Base-by-base conservation (phyloP, 257 asterid species). In the Haberlea rhodopensis region DNA sequence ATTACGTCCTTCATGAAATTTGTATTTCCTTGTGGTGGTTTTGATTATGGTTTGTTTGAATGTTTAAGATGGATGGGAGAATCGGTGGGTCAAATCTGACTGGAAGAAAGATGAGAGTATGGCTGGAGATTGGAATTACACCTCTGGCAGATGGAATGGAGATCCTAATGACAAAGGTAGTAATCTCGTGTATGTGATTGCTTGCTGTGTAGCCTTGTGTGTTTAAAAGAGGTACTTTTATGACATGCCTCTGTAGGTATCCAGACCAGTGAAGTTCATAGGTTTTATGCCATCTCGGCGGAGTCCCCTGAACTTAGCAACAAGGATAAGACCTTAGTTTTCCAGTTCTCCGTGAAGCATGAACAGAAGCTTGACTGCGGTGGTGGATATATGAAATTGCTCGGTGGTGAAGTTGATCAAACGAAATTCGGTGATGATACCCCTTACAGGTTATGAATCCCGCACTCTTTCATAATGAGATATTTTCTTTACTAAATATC, bases 291-390 rank as follows among this genome's bases (percentile, higher is more conserved):
- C 49, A 87, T 94, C 63, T 94, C 99, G 37, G 97, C 97, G 18
- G 95, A 87, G 78, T 90, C 69, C 79, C 97, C 99, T 53, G 97
- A 94, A 79, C 79, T 94, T 68, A 94, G 94, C 84, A 94, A 94
- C 81, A 90, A 90, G 83, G 99, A 85, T 5, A 84, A 83, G 56
- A 86, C 91, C 69, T 66, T 94, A 52, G 95, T 94, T 27, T 94
- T 94, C 72, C 99, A 94, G 69, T 94, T 90, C 70, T 81, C 95
- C 1, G 96, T 94, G 73, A 94, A 94, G 87, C 99, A 94, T 65
- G 99, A 94, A 73, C 99, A 94, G 76, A 94, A 94, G 82, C 96
- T 94, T 61, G 99, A 94, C 81, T 94, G 99, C 73, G 99, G 97
- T 68, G 99, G 99, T 80, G 99, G 99, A 65, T 94, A 94, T 85